Conservation (phyloP, 1,139 yeast species). For the Blastobotrys persicus region DNA sequence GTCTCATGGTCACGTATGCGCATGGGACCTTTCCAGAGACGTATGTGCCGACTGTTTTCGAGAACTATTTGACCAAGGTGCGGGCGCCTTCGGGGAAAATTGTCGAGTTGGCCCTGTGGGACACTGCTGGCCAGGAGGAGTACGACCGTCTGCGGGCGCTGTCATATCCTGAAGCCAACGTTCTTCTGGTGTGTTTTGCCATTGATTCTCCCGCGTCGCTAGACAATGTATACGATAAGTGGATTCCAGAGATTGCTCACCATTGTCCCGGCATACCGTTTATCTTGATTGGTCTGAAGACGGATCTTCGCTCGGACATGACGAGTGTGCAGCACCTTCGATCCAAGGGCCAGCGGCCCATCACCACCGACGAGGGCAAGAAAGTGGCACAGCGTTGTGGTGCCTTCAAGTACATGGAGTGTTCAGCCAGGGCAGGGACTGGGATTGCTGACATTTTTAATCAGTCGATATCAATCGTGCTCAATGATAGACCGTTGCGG, state of each 20-base stretch:
- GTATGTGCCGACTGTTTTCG: slow-evolving; percentile 89
- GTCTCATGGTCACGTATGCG: slow-evolving; percentile 76
- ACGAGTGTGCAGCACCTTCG: slow-evolving; percentile 31
- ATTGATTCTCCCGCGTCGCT: slow-evolving; percentile 63
- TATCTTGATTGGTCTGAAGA: slow-evolving; percentile 73
- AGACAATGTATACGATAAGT: slow-evolving; percentile 70
- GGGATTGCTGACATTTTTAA: slow-evolving; percentile 70
- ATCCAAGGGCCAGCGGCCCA: slow-evolving; percentile 42
- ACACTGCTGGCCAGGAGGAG: slow-evolving; percentile 94
- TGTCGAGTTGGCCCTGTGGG: slow-evolving; percentile 83
- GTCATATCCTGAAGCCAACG: slow-evolving; percentile 78
- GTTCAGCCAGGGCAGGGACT: slow-evolving; percentile 70
- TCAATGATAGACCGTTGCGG: slow-evolving; percentile 19
- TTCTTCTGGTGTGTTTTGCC: slow-evolving; percentile 72
- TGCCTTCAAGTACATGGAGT: slow-evolving; percentile 73
- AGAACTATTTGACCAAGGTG: slow-evolving; percentile 71
- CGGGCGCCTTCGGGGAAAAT: slow-evolving; percentile 52
- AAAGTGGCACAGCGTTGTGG: slow-evolving; percentile 61
- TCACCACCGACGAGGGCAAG: slow-evolving; percentile 45
- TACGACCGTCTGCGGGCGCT: slow-evolving; percentile 81
- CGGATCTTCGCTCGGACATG: slow-evolving; percentile 53
- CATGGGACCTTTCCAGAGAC: slow-evolving; percentile 70
- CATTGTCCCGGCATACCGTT: slow-evolving; percentile 81
- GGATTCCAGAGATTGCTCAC: slow-evolving; percentile 85
- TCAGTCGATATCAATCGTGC: slow-evolving; percentile 30